A percentile compares a stretch with the other conserved stretches of the same genome.
phyloP scores from a whole-genome alignment of 306 rosid genomes.

The Abrus pulchellus region DNA sequence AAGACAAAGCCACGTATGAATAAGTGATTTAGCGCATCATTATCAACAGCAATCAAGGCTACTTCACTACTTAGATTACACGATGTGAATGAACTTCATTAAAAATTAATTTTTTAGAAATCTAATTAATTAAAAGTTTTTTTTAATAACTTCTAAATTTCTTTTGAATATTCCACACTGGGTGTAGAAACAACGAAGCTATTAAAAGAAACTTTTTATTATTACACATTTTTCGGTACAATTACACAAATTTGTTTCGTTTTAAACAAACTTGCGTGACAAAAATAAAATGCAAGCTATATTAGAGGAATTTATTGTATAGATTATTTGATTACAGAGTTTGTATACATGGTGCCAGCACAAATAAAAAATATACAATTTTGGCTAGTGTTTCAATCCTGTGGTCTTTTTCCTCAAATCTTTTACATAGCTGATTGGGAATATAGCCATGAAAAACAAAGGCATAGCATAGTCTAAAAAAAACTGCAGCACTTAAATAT shows the following conservation, averaged over 20 bases:
- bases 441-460: constrained; percentile 33
- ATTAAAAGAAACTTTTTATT: too few species aligned
- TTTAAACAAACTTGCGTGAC: not conserved
- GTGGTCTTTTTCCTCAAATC: not conserved
- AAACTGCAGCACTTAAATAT: constrained; percentile 21
- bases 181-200: too few species aligned
- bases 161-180: too few species aligned
- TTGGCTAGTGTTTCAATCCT: constrained; percentile 36
- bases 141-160: too few species aligned
- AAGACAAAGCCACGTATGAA: too few species aligned
- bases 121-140: too few species aligned
- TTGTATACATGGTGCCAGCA: constrained; percentile 22
- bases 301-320: constrained; percentile 31
- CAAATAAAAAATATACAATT: constrained; percentile 44
- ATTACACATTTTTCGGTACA: too few species aligned
- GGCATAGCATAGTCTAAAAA: not conserved
- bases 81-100: too few species aligned
- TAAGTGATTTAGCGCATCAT: too few species aligned
- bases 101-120: too few species aligned
- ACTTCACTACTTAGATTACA: too few species aligned
- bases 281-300: not conserved
- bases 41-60: too few species aligned
- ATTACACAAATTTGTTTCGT: not conserved
- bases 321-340: constrained; percentile 14
- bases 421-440: constrained; percentile 19